Base-by-base conservation (phyloP, 106 monocot species). In the Phalaenopsis aphrodite region DNA sequence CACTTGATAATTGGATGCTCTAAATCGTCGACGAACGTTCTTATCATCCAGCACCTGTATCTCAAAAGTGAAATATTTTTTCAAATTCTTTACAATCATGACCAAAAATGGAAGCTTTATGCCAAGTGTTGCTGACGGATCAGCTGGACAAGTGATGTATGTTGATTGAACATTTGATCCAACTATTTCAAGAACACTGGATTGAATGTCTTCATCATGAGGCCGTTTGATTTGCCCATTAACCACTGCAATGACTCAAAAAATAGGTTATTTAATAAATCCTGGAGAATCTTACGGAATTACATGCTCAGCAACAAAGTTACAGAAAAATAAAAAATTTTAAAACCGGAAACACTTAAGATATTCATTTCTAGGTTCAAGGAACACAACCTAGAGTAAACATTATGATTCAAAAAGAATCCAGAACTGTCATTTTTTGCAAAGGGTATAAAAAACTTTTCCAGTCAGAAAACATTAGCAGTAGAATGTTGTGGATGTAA, bases 51-150 rank as follows among this genome's bases (percentile, higher is more conserved):
- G 77, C 38, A 99, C 82, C 80, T 99, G 99, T 52, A 99, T 93
- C 86, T 99, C 99, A 91, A 99, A 99, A 16, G 95, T 93, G 85
- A 99, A 95, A 82, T 98, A 98, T 75, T 94, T 94, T 87, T 92
- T 98, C 23, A 92, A 43, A 81, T 95, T 95, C 85, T 99, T 99
- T 69, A 99, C 93, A 78, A 99, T 91, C 84, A 99, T 87, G 67
- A 95, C 91, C 66, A 99, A 72, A 85, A 91, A 91, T 39, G 89
- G 91, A 75, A 99, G 95, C 87, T 99, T 99, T 81, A 99, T 99
- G 37, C 95, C 99, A 81, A 99, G 93, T 65, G 99, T 95, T 64
- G 99, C 93, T 75, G 81, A 65, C 80, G 99, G 93, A 83, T 99
- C 99, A 77, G 93, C 95, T 56, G 99, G 99, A 52, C 99, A 99